phyloP scores from a whole-genome alignment of 106 monocot species.

The Amphibolis antarctica region DNA sequence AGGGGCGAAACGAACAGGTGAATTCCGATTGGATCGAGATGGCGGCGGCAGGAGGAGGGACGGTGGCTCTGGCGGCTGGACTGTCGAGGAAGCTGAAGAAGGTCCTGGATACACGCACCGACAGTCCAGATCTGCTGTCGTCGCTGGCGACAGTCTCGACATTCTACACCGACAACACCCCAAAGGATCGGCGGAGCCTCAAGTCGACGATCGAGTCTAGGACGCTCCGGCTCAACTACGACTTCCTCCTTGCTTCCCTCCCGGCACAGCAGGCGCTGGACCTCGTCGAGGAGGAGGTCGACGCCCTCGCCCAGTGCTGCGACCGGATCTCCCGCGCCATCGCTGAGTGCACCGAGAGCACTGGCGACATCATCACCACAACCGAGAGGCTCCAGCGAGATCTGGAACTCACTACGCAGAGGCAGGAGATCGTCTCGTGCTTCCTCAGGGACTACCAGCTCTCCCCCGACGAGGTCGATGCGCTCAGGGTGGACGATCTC shows the following conservation, averaged over 20 bases:
- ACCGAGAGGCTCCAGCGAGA: conserved; percentile 91
- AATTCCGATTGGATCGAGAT: not conserved
- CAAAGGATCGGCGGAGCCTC: conserved; percentile 73
- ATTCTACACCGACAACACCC: conserved; percentile 85
- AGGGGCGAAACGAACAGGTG: not conserved
- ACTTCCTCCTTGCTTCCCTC: conserved; percentile 82
- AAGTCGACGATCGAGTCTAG: conserved; percentile 85
- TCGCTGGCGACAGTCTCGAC: conserved; percentile 77
- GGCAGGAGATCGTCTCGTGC: conserved; percentile 90
- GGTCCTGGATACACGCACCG: conserved; percentile 87
- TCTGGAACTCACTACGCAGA: conserved; percentile 72
- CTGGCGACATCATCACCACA: conserved; percentile 82
- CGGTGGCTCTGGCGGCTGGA: conserved; percentile 37
- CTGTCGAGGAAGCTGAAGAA: conserved; percentile 82
- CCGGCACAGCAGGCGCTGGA: conserved; percentile 82
- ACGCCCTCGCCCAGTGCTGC: conserved; percentile 60
- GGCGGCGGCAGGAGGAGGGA: conserved; percentile 9
- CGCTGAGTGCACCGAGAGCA: conserved; percentile 63
- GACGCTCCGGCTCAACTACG: conserved; percentile 69
- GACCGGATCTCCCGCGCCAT: conserved; percentile 78
- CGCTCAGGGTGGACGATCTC: conserved; percentile 78
- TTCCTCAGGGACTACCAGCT: conserved; percentile 95
- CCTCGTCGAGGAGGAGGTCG: conserved; percentile 60
- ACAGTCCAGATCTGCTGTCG: conserved; percentile 68
- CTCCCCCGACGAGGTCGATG: conserved; percentile 85